These are phyloP conservation scores for Yamadazyma membranifaciens DNA, from an alignment of 1,139 yeast species.

Conservation along the genomic window DNA sequence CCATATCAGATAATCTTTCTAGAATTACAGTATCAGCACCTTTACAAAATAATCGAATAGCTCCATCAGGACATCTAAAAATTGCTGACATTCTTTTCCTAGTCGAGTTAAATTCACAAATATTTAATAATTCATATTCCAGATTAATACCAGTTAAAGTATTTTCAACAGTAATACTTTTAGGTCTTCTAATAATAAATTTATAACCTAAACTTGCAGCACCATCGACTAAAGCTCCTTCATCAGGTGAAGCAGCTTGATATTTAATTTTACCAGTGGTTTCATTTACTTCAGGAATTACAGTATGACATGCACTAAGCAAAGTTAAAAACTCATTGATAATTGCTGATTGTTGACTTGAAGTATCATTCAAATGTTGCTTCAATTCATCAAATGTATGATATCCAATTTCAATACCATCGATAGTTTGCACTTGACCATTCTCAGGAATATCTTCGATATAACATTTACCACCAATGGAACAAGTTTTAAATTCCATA, in stretches of 20 bases:
- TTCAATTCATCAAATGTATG: constrained; percentile 66
- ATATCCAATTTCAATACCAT: constrained; percentile 81
- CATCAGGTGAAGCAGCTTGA: constrained; percentile 99
- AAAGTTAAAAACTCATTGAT: constrained; percentile 82
- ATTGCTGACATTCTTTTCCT: constrained; percentile 97
- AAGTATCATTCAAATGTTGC: constrained; percentile 30
- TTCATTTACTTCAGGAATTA: constrained; percentile 80
- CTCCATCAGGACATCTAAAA: constrained; percentile 91
- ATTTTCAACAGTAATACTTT: constrained; percentile 67
- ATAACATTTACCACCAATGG: constrained; percentile 91
- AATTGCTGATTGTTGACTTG: constrained; percentile 53
- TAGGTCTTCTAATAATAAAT: constrained; percentile 84
- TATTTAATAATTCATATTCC: constrained; percentile 74
- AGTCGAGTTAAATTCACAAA: constrained; percentile 96
- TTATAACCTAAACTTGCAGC: constrained; percentile 83
- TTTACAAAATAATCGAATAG: constrained; percentile 83
- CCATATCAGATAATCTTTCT: constrained; percentile 68
- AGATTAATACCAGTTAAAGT: constrained; percentile 34
- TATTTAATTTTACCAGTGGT: constrained; percentile 69
- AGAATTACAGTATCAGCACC: constrained; percentile 98
- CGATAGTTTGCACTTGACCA: constrained; percentile 63
- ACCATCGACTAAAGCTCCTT: constrained; percentile 97
- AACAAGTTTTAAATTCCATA: constrained; percentile 94
- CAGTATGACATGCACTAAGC: constrained; percentile 94
- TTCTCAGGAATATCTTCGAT: constrained; percentile 92